These are phyloP conservation scores for Laguncularia racemosa DNA, from an alignment of 345 rosid genomes.

Conservation along the genomic window DNA sequence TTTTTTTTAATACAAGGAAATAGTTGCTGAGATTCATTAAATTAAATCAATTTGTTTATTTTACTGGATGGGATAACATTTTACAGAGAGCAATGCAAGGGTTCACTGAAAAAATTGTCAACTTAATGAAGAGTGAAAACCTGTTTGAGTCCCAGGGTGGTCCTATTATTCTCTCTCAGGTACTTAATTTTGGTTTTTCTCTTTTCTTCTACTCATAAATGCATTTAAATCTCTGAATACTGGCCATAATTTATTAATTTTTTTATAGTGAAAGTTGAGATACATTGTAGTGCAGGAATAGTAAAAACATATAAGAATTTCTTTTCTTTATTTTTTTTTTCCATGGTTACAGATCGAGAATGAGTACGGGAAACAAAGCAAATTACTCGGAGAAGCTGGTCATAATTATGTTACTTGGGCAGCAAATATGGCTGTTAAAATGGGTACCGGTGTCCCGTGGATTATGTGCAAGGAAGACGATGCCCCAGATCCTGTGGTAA, in stretches of 20 bases:
- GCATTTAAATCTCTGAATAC: no score
- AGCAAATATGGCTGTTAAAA: conserved; percentile 85
- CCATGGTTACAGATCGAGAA: conserved; percentile 73
- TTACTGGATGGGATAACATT: no score
- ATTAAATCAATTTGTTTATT: neutral
- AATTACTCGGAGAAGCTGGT: conserved; percentile 65
- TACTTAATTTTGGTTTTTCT: conserved; percentile 13
- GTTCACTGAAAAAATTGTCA: conserved; percentile 89
- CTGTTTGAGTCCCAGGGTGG: conserved; percentile 98
- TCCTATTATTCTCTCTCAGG: conserved; percentile 98
- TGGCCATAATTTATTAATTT: no score
- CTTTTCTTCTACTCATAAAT: no score
- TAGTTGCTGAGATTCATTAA: neutral
- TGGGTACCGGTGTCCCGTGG: conserved; percentile 96
- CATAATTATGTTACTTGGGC: conserved; percentile 93
- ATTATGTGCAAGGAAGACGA: conserved; percentile 99
- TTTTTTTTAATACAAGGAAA: no score
- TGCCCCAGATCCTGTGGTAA: conserved; percentile 99
- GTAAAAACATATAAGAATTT: neutral
- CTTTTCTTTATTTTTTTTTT: no score
- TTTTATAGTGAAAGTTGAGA: neutral
- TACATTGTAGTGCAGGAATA: neutral
- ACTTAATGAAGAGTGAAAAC: conserved; percentile 86
- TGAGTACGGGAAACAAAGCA: conserved; percentile 89
- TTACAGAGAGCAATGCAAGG: conserved; percentile 93